phyloP scores from a whole-genome alignment of 805 yeast genomes.

The Candida insectalens region DNA sequence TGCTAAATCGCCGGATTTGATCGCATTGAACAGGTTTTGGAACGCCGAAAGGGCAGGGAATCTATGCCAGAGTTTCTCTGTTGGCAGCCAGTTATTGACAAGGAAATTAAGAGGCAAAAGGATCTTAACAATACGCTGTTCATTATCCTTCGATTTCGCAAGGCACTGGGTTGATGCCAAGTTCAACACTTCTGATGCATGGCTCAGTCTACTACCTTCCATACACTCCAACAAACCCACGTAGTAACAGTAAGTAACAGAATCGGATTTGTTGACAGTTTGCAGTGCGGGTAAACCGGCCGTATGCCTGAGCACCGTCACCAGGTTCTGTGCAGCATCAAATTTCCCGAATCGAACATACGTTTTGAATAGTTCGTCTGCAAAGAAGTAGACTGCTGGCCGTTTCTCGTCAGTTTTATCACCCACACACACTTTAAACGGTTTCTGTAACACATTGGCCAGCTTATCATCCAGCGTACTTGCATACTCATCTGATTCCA shows the following conservation, averaged over 20 bases:
- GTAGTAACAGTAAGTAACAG: slow-evolving; percentile 58
- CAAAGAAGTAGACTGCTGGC: slow-evolving; percentile 58
- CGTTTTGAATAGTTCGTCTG: slow-evolving; percentile 57
- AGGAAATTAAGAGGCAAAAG: slow-evolving; percentile 57
- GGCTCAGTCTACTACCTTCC: slow-evolving; percentile 42
- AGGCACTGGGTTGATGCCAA: slow-evolving; percentile 34
- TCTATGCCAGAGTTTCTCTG: slow-evolving; percentile 25
- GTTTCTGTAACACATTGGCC: slow-evolving; percentile 42
- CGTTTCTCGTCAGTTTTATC: slow-evolving; percentile 67
- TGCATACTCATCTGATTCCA: not conserved
- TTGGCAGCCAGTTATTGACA: slow-evolving; percentile 38
- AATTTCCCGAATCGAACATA: slow-evolving; percentile 58
- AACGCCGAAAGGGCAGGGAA: slow-evolving; percentile 38
- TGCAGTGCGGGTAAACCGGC: slow-evolving; percentile 1
- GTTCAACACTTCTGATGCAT: slow-evolving; percentile 41
- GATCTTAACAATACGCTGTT: slow-evolving; percentile 37
- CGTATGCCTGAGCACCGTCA: slow-evolving; percentile 26
- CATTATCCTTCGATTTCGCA: slow-evolving; percentile 27
- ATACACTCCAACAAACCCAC: slow-evolving; percentile 58
- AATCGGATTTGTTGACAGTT: slow-evolving; percentile 35
- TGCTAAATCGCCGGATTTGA: slow-evolving; percentile 47
- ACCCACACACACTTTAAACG: slow-evolving; percentile 69
- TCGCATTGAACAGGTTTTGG: slow-evolving; percentile 35
- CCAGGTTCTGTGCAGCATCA: slow-evolving; percentile 66
- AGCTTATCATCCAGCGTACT: slow-evolving; percentile 16